phyloP scores from a whole-genome alignment of 306 rosid genomes.

The Gleditsia sinensis region DNA sequence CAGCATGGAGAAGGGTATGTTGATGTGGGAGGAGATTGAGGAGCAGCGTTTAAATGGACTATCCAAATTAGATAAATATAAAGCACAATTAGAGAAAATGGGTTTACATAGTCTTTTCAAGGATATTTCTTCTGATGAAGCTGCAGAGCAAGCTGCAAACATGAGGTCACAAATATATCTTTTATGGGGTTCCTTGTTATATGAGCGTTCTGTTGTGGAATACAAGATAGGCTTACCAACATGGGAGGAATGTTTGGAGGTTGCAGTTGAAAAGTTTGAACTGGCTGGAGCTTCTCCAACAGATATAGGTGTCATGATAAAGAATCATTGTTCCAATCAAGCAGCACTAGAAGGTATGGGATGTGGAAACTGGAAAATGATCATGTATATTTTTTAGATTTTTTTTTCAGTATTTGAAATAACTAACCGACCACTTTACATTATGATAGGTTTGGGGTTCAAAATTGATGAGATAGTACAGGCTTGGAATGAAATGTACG shows the following conservation, averaged over 20 bases:
- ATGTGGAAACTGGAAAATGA: not conserved
- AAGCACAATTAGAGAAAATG: constrained; percentile 57
- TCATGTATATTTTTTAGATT: constrained; percentile 11
- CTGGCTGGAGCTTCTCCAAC: constrained; percentile 85
- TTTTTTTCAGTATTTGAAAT: constrained; percentile 1
- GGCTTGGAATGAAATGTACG: constrained; percentile 97
- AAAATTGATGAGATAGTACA: constrained; percentile 93
- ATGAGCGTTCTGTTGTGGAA: constrained; percentile 85
- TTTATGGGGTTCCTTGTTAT: constrained; percentile 77
- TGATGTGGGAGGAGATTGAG: constrained; percentile 80
- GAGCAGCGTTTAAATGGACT: constrained; percentile 77
- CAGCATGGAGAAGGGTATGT: constrained; percentile 79
- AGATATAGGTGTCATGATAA: constrained; percentile 87
- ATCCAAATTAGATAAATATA: constrained; percentile 67
- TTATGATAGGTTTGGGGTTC: constrained; percentile 61
- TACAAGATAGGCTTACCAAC: constrained; percentile 68
- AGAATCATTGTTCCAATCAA: constrained; percentile 94
- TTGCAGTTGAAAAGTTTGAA: constrained; percentile 82
- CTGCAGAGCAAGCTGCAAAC: constrained; percentile 69
- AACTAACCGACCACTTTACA: constrained; percentile 32
- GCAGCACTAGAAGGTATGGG: constrained; percentile 84
- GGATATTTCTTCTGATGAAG: constrained; percentile 66
- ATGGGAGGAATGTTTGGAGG: constrained; percentile 92
- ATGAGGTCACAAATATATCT: constrained; percentile 74
- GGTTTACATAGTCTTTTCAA: constrained; percentile 58